Evolutionary conservation across 768 basidiomycete genomes (phyloP).

Genomic region (Phanerochaete sordida): DNA sequence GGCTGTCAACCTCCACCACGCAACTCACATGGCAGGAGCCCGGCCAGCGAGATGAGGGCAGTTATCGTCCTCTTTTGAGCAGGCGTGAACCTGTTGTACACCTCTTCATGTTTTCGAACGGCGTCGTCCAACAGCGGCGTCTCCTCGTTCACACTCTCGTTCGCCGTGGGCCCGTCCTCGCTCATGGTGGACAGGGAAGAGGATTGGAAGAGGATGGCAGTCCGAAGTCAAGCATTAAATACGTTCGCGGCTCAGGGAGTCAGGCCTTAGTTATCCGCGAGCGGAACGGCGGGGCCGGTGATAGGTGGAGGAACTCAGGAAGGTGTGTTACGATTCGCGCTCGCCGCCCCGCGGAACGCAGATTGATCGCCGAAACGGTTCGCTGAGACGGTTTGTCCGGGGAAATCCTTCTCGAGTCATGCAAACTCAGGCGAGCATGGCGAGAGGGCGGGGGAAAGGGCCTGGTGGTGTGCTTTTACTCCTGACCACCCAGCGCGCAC

Average conservation of each 20-base stretch:
- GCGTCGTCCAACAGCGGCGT: constrained; percentile 20
- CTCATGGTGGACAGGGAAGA: not conserved
- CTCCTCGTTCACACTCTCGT: constrained; percentile 30
- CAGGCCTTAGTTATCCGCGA: no score
- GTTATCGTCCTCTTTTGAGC: constrained; percentile 52
- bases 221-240: not conserved
- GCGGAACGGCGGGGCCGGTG: not conserved
- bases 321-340: not conserved
- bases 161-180: constrained; percentile 14
- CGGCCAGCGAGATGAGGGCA: constrained; percentile 55
- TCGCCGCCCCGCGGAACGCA: not conserved
- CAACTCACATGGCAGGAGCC: constrained; percentile 57
- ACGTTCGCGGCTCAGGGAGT: not conserved
- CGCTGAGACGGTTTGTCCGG: not conserved
- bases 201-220: not conserved
- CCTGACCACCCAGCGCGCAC: not conserved
- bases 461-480: not conserved
- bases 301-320: not conserved
- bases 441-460: not conserved
- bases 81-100: constrained; percentile 59
- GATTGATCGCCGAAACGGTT: not conserved
- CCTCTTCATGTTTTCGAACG: constrained; percentile 23
- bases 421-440: not conserved
- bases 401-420: not conserved
- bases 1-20: not conserved